Conservation (phyloP, 768 basidiomycete genomes). For the Macrolepiota fuliginosa region DNA sequence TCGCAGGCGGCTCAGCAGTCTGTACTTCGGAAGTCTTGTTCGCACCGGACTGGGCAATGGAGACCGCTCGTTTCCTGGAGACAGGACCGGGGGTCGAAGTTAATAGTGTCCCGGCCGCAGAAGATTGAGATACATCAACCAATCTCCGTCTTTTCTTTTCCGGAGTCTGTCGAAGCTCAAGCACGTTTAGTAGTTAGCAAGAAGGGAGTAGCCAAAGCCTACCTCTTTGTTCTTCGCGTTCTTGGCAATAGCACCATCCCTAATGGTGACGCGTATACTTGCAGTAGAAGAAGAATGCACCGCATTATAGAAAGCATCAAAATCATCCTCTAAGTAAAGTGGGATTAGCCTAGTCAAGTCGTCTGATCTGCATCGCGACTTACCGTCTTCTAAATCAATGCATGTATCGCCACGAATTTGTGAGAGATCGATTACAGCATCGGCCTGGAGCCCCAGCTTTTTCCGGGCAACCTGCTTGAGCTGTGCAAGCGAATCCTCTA, state of each 20-base stretch:
- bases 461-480: slow-evolving; percentile 55
- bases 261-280: slow-evolving; percentile 38
- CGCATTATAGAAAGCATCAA: slow-evolving; percentile 63
- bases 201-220: background rate
- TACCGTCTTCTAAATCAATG: slow-evolving; percentile 80
- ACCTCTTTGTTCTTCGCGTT: background rate
- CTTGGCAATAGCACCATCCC: slow-evolving; percentile 4
- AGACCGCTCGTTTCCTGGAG: slow-evolving; percentile 13
- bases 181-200: too few species aligned
- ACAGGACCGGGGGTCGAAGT: background rate
- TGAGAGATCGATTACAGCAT: slow-evolving; percentile 33
- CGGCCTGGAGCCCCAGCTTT: slow-evolving; percentile 53
- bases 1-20: background rate
- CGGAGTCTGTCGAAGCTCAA: background rate
- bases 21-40: background rate
- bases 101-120: background rate
- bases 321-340: slow-evolving; percentile 69
- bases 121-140: background rate
- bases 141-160: slow-evolving; percentile 2
- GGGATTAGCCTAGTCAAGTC: background rate
- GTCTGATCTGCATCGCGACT: slow-evolving; percentile 16
- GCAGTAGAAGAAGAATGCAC: slow-evolving; percentile 32
- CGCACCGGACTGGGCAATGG: background rate
- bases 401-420: slow-evolving; percentile 53
- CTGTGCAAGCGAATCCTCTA: slow-evolving; percentile 62